A percentile compares a stretch with the other conserved stretches of the same genome.
These are phyloP conservation scores for Penicillium sp. DNA, from an alignment of 2,329 filamentous ascomycete genomes.

Conservation along the genomic window DNA sequence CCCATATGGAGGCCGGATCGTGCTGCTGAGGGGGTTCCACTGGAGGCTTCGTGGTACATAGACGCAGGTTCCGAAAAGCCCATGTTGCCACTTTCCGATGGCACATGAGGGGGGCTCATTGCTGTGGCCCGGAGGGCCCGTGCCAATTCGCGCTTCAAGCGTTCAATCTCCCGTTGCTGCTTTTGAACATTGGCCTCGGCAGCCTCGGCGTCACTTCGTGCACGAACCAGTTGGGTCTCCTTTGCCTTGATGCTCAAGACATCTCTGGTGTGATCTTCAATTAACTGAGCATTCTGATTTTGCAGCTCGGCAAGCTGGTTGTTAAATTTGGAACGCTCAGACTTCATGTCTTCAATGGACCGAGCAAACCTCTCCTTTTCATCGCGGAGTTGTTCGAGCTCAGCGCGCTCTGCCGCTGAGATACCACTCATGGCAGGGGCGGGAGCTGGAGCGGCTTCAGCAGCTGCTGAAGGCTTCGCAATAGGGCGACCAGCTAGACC, in stretches of 20 bases:
- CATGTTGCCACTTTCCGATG: slow-evolving; percentile 55
- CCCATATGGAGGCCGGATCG: slow-evolving; percentile 39
- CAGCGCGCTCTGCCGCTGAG: slow-evolving; percentile 79
- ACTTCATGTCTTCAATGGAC: slow-evolving; percentile 75
- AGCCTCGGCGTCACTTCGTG: slow-evolving; percentile 83
- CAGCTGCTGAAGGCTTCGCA: slow-evolving; percentile 62
- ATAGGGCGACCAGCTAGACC: slow-evolving; percentile 85
- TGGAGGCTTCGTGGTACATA: slow-evolving; percentile 40
- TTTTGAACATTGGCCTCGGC: slow-evolving; percentile 84
- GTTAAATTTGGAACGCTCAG: slow-evolving; percentile 76
- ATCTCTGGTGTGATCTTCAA: slow-evolving; percentile 95
- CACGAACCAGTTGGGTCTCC: slow-evolving; percentile 92
- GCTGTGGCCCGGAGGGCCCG: slow-evolving; percentile 47
- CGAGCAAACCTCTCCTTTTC: slow-evolving; percentile 77
- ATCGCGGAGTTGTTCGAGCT: slow-evolving; percentile 82
- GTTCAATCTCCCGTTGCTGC: slow-evolving; percentile 82
- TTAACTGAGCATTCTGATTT: slow-evolving; percentile 93
- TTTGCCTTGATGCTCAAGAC: slow-evolving; percentile 97
- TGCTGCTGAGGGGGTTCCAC: slow-evolving; percentile 26
- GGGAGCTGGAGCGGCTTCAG: slow-evolving; percentile 51
- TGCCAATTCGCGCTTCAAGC: slow-evolving; percentile 80
- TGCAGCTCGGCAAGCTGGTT: slow-evolving; percentile 93
- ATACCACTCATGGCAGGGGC: slow-evolving; percentile 65
- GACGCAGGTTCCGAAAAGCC: slow-evolving; percentile 51
- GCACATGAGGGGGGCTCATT: slow-evolving; percentile 36